These are phyloP conservation scores for Trypanosoma platydactyli DNA, from an alignment of 208 protist genomes.

Conservation along the genomic window DNA sequence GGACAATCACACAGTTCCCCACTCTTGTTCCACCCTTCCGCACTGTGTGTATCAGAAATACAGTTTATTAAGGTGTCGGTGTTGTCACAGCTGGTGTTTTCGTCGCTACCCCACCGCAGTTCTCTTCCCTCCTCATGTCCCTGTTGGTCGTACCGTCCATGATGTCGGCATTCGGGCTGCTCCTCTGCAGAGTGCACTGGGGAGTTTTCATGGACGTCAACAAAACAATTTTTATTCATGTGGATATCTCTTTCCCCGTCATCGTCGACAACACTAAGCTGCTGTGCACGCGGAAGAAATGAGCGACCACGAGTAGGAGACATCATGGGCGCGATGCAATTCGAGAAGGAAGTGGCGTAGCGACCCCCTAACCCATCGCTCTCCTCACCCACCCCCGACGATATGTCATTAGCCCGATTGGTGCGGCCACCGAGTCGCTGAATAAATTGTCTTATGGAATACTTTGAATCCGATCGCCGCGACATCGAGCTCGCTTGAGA, in stretches of 20 bases:
- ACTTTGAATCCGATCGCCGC: constrained; percentile 8
- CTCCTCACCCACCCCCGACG: background rate
- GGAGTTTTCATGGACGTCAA: too few relatives aligned
- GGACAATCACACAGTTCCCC: too few relatives aligned
- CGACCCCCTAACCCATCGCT: background rate
- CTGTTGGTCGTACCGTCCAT: too few relatives aligned
- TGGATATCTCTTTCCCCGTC: background rate
- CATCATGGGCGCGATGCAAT: background rate
- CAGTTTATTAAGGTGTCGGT: background rate
- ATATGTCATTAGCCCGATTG: background rate
- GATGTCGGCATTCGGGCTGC: too few relatives aligned
- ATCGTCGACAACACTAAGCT: too few relatives aligned
- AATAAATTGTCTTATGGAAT: constrained; percentile 9
- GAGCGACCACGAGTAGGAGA: constrained; percentile 5
- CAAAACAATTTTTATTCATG: background rate
- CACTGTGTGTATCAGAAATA: too few relatives aligned
- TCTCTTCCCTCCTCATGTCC: too few relatives aligned
- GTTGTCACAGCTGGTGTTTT: background rate
- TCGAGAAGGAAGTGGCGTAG: constrained; percentile 3
- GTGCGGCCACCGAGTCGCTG: background rate
- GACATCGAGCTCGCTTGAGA: constrained; percentile 4
- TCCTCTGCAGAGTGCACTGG: too few relatives aligned
- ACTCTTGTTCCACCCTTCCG: too few relatives aligned
- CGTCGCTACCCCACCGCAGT: too few relatives aligned
- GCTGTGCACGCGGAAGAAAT: constrained; percentile 1